These are phyloP conservation scores for Cladosporium sp. DNA, from an alignment of 2,329 filamentous ascomycete species.

Conservation along the genomic window DNA sequence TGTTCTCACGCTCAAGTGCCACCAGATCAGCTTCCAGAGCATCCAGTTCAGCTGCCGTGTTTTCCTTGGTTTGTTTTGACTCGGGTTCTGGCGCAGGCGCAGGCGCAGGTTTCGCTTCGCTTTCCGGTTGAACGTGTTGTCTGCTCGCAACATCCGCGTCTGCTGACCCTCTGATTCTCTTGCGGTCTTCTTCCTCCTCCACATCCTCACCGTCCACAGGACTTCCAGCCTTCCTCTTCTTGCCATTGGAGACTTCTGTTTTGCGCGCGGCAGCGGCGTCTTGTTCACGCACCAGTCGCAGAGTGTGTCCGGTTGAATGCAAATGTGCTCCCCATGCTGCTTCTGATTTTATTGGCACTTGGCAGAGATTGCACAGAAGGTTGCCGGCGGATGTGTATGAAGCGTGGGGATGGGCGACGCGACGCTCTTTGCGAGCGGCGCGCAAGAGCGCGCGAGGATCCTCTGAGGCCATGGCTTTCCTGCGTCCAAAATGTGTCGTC, in stretches of 20 bases:
- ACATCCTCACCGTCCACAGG: slow-evolving; percentile 7
- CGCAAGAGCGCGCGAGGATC: slow-evolving; percentile 76
- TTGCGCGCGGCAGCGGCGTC: slow-evolving; percentile 29
- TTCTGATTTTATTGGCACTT: slow-evolving; percentile 60
- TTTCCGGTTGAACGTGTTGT: not conserved
- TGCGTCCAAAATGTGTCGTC: too few species aligned
- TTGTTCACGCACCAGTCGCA: slow-evolving; percentile 28
- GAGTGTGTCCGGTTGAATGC: slow-evolving; percentile 46
- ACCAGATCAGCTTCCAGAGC: slow-evolving; percentile 82
- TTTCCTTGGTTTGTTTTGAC: slow-evolving; percentile 19
- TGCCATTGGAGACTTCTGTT: slow-evolving; percentile 27
- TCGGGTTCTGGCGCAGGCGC: not conserved
- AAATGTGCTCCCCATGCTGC: slow-evolving; percentile 62
- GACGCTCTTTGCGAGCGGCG: slow-evolving; percentile 68
- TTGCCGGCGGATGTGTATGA: slow-evolving; percentile 64
- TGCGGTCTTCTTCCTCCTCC: slow-evolving; percentile 19
- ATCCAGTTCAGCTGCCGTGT: slow-evolving; percentile 50
- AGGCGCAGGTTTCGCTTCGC: not conserved
- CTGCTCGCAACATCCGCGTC: not conserved
- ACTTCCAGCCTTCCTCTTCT: slow-evolving; percentile 50
- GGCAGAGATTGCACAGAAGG: slow-evolving; percentile 63
- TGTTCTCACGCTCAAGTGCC: slow-evolving; percentile 27
- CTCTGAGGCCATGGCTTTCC: slow-evolving; percentile 2
- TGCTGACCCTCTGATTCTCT: slow-evolving; percentile 5
- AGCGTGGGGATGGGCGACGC: slow-evolving; percentile 65